Percentiles rank a stretch among this genome's conserved stretches.
Evolutionary conservation across 441 rosid species (phyloP).

Genomic region (Omphalea diandra): DNA sequence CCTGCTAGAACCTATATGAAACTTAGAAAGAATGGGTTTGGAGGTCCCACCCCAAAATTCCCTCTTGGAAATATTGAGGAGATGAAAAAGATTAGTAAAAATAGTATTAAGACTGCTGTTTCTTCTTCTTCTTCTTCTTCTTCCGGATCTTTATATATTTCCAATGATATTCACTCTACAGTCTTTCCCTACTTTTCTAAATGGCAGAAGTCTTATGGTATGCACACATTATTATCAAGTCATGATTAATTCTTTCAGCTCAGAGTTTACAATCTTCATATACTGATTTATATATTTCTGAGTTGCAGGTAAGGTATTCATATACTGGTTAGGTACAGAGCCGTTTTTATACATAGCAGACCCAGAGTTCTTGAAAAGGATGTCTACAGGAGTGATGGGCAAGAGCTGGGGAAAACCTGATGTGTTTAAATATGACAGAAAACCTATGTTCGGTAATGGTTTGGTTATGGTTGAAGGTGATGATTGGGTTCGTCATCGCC

Average conservation of each 20-base stretch:
- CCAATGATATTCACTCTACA: slow-evolving; percentile 76
- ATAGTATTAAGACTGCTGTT: neutral
- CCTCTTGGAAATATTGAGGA: slow-evolving; percentile 67
- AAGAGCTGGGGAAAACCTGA: slow-evolving; percentile 96
- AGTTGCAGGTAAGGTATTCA: slow-evolving; percentile 80
- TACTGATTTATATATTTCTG: neutral
- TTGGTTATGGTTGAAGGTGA: slow-evolving; percentile 91
- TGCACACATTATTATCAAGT: too few species aligned
- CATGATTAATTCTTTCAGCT: neutral
- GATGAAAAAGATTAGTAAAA: slow-evolving; percentile 42
- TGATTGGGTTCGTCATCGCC: slow-evolving; percentile 95
- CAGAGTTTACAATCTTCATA: too few species aligned
- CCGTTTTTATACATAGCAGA: slow-evolving; percentile 93
- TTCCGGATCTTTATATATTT: slow-evolving; percentile 26
- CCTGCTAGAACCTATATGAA: slow-evolving; percentile 51
- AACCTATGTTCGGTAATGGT: slow-evolving; percentile 94
- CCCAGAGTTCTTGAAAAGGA: slow-evolving; percentile 74
- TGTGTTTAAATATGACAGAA: slow-evolving; percentile 80
- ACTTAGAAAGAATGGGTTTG: slow-evolving; percentile 62
- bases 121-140: neutral
- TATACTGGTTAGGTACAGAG: slow-evolving; percentile 94
- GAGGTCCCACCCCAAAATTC: slow-evolving; percentile 75
- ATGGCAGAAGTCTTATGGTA: slow-evolving; percentile 82
- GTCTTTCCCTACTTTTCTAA: slow-evolving; percentile 76
- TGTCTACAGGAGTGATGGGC: slow-evolving; percentile 79